A percentile compares a stretch with the other conserved stretches of the same genome.
phyloP scores from a whole-genome alignment of 2,329 filamentous ascomycete genomes.

The Fusarium udum region DNA sequence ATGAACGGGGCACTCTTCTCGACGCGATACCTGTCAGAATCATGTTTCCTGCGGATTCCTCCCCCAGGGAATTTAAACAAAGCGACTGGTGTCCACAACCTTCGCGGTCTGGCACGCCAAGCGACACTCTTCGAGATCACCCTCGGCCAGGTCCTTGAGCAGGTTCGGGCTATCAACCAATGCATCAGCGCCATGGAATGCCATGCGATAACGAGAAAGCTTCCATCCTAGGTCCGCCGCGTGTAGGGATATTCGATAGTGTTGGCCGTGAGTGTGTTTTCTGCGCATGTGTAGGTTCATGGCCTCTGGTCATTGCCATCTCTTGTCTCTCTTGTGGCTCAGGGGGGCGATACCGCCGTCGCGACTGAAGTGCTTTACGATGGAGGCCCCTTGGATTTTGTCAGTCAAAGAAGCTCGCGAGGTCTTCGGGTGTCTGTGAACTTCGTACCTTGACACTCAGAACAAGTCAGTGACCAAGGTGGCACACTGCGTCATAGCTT shows the following conservation, averaged over 20 bases:
- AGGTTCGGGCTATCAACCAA: neutral
- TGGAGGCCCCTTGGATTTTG: rapidly evolving
- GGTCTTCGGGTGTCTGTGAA: no score
- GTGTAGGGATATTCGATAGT: neutral
- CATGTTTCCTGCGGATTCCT: neutral
- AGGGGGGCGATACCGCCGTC: constrained; percentile 48
- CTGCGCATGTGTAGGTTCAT: constrained; percentile 51
- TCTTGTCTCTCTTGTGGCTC: constrained; percentile 38
- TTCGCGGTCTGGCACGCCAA: neutral
- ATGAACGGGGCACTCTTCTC: neutral
- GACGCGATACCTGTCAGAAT: neutral
- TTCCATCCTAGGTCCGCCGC: rapidly evolving
- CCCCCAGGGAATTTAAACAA: neutral
- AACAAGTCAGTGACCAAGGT: neutral
- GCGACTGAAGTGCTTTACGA: constrained; percentile 40
- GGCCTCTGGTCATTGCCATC: constrained; percentile 49
- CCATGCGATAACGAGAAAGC: rapidly evolving
- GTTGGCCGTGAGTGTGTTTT: constrained; percentile 33
- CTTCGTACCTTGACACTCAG: neutral
- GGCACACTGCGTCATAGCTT: neutral
- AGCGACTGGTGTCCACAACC: neutral
- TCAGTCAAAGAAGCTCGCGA: neutral
- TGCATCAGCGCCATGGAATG: rapidly evolving
- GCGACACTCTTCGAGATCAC: neutral
- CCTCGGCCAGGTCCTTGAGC: neutral